These are phyloP conservation scores for Fusarium sulawesiense DNA, from an alignment of 2,329 filamentous ascomycete species.

Conservation along the genomic window DNA sequence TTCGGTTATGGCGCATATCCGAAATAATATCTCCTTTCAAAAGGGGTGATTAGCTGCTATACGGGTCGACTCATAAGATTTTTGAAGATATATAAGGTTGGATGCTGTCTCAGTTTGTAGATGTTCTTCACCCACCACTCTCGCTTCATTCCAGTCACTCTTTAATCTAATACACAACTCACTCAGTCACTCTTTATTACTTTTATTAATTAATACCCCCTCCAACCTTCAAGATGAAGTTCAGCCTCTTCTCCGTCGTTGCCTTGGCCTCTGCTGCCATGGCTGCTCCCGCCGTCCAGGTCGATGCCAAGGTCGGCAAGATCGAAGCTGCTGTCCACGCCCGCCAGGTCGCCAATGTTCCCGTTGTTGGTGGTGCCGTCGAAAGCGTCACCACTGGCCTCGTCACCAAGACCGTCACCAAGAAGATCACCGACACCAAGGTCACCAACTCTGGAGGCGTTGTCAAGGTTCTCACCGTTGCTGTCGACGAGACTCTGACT, in stretches of 20 bases:
- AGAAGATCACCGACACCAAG: constrained; percentile 22
- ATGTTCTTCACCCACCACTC: not conserved
- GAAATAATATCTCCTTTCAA: constrained; percentile 6
- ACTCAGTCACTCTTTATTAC: constrained; percentile 28
- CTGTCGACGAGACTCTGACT: constrained; percentile 17
- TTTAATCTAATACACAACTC: constrained; percentile 17
- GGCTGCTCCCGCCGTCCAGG: constrained; percentile 10
- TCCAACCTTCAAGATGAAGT: constrained; percentile 22
- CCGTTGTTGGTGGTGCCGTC: constrained; percentile 61
- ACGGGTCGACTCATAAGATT: not conserved
- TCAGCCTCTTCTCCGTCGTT: constrained; percentile 23
- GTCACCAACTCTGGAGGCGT: constrained; percentile 20
- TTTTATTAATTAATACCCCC: not conserved
- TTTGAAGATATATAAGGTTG: constrained; percentile 9
- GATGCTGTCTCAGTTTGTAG: not conserved
- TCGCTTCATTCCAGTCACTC: constrained; percentile 21
- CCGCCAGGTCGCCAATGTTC: not conserved
- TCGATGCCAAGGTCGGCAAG: not conserved
- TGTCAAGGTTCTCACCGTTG: constrained; percentile 22
- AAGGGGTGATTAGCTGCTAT: not conserved
- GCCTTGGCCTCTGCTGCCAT: constrained; percentile 19
- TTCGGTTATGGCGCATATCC: constrained; percentile 6
- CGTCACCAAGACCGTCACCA: constrained; percentile 25
- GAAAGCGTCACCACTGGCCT: constrained; percentile 3
- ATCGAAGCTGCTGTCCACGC: not conserved